These are phyloP conservation scores for Ilex aquifolium DNA, from an alignment of 257 asterid species.

Conservation along the genomic window DNA sequence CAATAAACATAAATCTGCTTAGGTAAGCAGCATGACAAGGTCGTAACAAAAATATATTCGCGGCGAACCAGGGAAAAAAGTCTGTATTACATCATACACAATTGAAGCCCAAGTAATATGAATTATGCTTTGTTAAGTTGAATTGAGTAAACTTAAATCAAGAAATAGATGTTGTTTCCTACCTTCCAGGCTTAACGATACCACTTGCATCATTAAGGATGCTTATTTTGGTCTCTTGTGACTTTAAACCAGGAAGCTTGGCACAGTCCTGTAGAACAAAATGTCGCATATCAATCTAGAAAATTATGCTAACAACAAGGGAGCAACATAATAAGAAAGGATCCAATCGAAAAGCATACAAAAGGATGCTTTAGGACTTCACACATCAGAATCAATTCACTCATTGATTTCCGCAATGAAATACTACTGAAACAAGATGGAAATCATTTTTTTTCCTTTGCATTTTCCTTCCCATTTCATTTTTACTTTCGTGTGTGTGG, in stretches of 20 bases:
- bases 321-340: too few species aligned
- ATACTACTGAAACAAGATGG: background rate
- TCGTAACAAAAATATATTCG: too few species aligned
- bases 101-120: background rate
- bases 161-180: background rate
- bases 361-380: too few species aligned
- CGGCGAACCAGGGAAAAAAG: too few species aligned
- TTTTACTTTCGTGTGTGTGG: too few species aligned
- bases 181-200: constrained; percentile 66
- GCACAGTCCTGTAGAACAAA: constrained; percentile 34
- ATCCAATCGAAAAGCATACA: too few species aligned
- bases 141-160: background rate
- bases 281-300: background rate
- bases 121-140: background rate
- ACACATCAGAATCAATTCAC: too few species aligned
- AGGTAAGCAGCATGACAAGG: background rate
- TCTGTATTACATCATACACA: too few species aligned
- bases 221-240: constrained; percentile 36
- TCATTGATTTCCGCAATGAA: background rate
- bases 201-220: constrained; percentile 50
- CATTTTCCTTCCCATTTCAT: too few species aligned
- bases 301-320: background rate
- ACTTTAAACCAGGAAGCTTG: constrained; percentile 46
- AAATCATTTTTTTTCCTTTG: too few species aligned
- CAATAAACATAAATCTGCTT: constrained; percentile 4